Base-by-base conservation (phyloP, 2,329 filamentous ascomycete species). In the Epichloe scottii region DNA sequence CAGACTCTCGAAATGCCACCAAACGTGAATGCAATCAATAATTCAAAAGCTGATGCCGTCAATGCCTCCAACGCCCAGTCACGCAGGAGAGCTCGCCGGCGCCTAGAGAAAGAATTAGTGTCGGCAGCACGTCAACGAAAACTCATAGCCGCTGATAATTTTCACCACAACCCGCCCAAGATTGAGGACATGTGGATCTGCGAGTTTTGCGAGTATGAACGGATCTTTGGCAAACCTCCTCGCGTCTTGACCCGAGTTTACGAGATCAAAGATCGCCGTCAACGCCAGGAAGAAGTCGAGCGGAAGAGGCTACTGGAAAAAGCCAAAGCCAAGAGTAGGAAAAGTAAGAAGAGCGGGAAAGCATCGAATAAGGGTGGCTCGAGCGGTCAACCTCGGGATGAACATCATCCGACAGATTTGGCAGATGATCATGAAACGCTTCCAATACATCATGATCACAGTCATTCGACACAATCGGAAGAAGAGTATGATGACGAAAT, bases 131-230 rank as follows among this genome's bases (percentile, higher is more conserved):
- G 82, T 23, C 81, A 89, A 57, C 85, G 93, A 6, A 84, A 85
- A 53, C 78, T 87, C 45, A 78, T 87, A 61, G 87, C 93, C 54
- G 79, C 87, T 59, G 84, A 86, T 56, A 77, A 80, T 51, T 94
- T 93, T 65, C 81, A 80, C 55, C 82, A 86, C 59, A 83, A 87
- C 60, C 85, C 87, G 1, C 85, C 86, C 2, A 69, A 71, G 34
- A 58, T 59, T 2, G 85, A 88, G 57, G 87, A 95, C 54, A 78
- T 89, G 48, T 97, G 90, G 87, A 89, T 97, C 45, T 98, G 93
- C 69, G 88, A 96, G 62, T 97, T 97, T 65, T 98, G 93, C 72
- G 93, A 98, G 67, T 98, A 96, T 63, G 91, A 97, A 68, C 81
- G 82, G 49, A 96, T 98, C 47, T 97, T 95, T 64, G 91, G 91